A percentile compares a stretch with the other conserved stretches of the same genome.
phyloP scores from a whole-genome alignment of 108 stramenopile species.

The Phaeodactylum tricornutum region DNA sequence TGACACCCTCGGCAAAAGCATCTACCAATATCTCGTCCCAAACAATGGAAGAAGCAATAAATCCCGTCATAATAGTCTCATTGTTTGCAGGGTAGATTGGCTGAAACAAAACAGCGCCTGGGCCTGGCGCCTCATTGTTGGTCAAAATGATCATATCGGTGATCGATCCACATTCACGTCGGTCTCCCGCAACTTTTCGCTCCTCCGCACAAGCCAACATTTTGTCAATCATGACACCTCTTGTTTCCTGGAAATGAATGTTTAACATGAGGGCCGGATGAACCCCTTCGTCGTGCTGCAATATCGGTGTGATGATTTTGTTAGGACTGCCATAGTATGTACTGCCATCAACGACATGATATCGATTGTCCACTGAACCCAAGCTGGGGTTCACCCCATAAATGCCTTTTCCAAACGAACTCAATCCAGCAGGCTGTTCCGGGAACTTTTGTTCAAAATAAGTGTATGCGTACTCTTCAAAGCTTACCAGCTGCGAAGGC shows the following conservation, averaged over 20 bases:
- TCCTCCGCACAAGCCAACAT: slow-evolving; percentile 11
- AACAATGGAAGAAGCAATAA: background rate
- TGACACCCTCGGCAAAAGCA: background rate
- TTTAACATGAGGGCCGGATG: slow-evolving; percentile 11
- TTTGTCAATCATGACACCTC: background rate
- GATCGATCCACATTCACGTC: slow-evolving; percentile 8
- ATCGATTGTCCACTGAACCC: slow-evolving; percentile 8
- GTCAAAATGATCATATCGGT: slow-evolving; percentile 8
- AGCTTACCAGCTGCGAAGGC: background rate
- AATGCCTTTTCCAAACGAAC: slow-evolving; percentile 19
- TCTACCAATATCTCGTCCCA: background rate
- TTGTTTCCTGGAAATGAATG: slow-evolving; percentile 7
- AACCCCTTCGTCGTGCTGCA: slow-evolving; percentile 8
- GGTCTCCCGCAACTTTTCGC: background rate
- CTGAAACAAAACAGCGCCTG: slow-evolving; percentile 11
- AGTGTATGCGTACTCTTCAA: slow-evolving; percentile 15
- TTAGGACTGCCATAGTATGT: background rate
- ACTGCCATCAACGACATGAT: background rate
- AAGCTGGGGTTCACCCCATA: slow-evolving; percentile 3
- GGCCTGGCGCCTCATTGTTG: slow-evolving; percentile 4
- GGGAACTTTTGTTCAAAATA: background rate
- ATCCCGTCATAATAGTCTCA: background rate
- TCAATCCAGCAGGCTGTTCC: slow-evolving; percentile 3
- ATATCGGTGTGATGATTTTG: slow-evolving; percentile 13
- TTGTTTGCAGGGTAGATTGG: background rate